These are phyloP conservation scores for Diutina ranongensis DNA, from an alignment of 1,139 yeast genomes.

Conservation along the genomic window DNA sequence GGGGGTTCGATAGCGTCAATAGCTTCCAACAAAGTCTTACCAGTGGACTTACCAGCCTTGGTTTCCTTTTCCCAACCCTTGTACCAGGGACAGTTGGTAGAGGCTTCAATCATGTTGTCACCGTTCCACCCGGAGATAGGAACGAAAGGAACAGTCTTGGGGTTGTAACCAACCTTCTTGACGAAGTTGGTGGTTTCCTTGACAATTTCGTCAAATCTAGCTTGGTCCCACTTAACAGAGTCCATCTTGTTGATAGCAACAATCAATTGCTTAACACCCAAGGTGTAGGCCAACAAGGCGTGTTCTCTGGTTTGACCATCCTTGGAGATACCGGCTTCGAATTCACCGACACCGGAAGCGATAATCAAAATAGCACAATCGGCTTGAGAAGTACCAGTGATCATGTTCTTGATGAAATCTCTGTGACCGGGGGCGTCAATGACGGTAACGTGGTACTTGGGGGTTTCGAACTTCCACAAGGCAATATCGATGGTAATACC, in stretches of 20 bases:
- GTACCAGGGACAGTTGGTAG: constrained; percentile 83
- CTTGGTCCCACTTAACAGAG: constrained; percentile 77
- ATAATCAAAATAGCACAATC: constrained; percentile 86
- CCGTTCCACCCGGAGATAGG: constrained; percentile 94
- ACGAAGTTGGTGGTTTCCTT: constrained; percentile 82
- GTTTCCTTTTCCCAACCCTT: constrained; percentile 85
- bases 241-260: constrained; percentile 64
- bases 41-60: constrained; percentile 68
- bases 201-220: constrained; percentile 70
- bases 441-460: constrained; percentile 86
- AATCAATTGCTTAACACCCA: constrained; percentile 12
- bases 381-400: constrained; percentile 89
- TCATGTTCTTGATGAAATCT: constrained; percentile 95
- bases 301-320: constrained; percentile 55
- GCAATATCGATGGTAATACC: constrained; percentile 95
- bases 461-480: constrained; percentile 94
- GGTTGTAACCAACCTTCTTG: constrained; percentile 92
- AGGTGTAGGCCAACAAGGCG: constrained; percentile 12
- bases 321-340: constrained; percentile 91
- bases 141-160: constrained; percentile 83
- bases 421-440: constrained; percentile 96
- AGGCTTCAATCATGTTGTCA: constrained; percentile 84
- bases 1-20: constrained; percentile 84
- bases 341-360: constrained; percentile 90
- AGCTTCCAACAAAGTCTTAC: constrained; percentile 83